Evolutionary conservation across 2,329 filamentous ascomycete genomes (phyloP), one percentile per base, ranked within the genome.

Genomic region (Stagonosporopsis vannaccii): DNA sequence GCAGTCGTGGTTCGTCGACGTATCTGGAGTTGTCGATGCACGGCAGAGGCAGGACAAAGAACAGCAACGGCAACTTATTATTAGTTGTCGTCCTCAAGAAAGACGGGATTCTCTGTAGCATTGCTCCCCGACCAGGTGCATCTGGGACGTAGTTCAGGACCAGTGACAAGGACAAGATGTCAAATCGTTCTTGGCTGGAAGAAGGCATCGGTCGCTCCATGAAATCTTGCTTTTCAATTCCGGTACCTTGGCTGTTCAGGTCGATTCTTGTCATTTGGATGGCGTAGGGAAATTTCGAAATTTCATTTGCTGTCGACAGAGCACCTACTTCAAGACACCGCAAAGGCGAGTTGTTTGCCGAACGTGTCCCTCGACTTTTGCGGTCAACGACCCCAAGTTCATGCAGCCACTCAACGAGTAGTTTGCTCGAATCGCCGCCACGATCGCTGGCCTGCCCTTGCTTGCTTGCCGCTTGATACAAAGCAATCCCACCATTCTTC

Each of bases 111-210:
- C 73, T 68, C 47, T 71, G 72, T 9, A 99, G 84, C 95, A 99
- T 99, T 55, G 90, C 85, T 2, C 95, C 95, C 66, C 93, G 85
- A 4, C 82, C 84, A 28, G 78, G 78, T 3, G 92, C 84, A 64
- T 93, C 88, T 0, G 94, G 91, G 3, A 98, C 93, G 71, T 92
- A 99, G 75, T 99, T 99, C 60, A 99, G 82, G 5, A 99, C 95
- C 49, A 99, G 80, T 8, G 92, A 97, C 22, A 99, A 81, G 45
- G 92, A 97, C 68, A 99, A 89, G 47, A 98, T 85, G 72, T 99
- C 91, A 72, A 98, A 98, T 20, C 80, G 81, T 36, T 92, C 87
- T 0, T 79, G 75, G 6, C 84, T 79, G 20, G 82, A 72, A 7
- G 63, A 73, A 0, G 94, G 94, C 3, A 94, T 75, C 0, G 92